Evolutionary conservation across 2,329 filamentous ascomycete genomes (phyloP).

Genomic region (Davidsoniella australis): DNA sequence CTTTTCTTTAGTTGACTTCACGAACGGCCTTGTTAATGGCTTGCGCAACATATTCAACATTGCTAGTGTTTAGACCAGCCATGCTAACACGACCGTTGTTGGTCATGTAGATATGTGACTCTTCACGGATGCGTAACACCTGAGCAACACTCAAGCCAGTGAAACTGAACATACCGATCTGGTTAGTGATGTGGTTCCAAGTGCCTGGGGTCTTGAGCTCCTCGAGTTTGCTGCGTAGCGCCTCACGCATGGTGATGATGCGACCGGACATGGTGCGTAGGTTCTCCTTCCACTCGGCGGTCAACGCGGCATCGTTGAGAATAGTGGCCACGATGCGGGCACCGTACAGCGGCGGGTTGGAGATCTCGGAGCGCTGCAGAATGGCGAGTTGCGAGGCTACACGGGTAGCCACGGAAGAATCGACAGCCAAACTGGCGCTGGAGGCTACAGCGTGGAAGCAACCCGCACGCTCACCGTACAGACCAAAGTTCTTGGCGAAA

Average conservation of each 20-base stretch:
- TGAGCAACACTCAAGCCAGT: conserved; percentile 62
- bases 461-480: conserved; percentile 91
- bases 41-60: conserved; percentile 83
- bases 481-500: conserved; percentile 95
- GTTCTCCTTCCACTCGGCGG: conserved; percentile 84
- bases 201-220: conserved; percentile 69
- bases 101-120: conserved; percentile 75
- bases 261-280: conserved; percentile 85
- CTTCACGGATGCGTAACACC: conserved; percentile 50
- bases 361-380: conserved; percentile 92
- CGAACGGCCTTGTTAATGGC: conserved; percentile 73
- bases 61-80: conserved; percentile 87
- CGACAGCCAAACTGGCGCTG: conserved; percentile 32
- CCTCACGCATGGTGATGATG: conserved; percentile 80
- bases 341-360: conserved; percentile 87
- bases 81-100: conserved; percentile 98
- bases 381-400: conserved; percentile 82
- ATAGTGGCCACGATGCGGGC: conserved; percentile 73
- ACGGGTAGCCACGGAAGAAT: conserved; percentile 44
- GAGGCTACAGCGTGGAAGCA: conserved; percentile 87
- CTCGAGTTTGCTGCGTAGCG: conserved; percentile 64
- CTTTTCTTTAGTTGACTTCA: conserved; percentile 19
- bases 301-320: conserved; percentile 67
- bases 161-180: conserved; percentile 99
- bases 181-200: conserved; percentile 95